phyloP scores from a whole-genome alignment of 257 asterid genomes.

The Nicotiana undulata region DNA sequence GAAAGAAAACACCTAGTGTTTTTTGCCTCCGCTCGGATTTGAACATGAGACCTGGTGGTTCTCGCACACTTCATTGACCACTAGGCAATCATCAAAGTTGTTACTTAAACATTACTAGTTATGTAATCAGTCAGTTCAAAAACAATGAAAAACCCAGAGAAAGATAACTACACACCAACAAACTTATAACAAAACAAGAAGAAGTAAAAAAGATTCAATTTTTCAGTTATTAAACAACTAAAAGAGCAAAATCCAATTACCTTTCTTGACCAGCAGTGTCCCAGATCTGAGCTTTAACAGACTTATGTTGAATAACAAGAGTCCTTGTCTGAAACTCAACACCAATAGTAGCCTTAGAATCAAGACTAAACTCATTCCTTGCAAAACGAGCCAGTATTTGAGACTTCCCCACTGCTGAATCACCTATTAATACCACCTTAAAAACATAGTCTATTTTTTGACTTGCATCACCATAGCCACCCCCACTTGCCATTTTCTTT shows the following conservation, averaged over 20 bases:
- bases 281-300: slow-evolving; percentile 93
- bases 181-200: neutral
- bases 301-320: slow-evolving; percentile 58
- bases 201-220: neutral
- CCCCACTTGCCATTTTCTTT: slow-evolving; percentile 25
- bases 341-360: slow-evolving; percentile 77
- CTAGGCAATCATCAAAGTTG: too few species aligned
- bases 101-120: neutral
- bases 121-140: neutral
- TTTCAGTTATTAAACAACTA: neutral
- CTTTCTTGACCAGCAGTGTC: slow-evolving; percentile 89
- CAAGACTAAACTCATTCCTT: slow-evolving; percentile 74
- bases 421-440: slow-evolving; percentile 79
- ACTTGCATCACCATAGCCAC: slow-evolving; percentile 44
- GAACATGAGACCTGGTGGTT: too few species aligned
- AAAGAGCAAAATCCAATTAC: slow-evolving; percentile 12
- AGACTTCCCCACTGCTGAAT: slow-evolving; percentile 81
- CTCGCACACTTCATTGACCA: too few species aligned
- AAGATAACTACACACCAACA: neutral
- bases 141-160: neutral
- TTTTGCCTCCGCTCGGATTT: too few species aligned
- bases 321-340: slow-evolving; percentile 81
- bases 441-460: slow-evolving; percentile 71
- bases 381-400: slow-evolving; percentile 73
- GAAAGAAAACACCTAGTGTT: too few species aligned